A percentile compares a stretch with the other conserved stretches of the same genome.
Conservation (phyloP, 1,139 yeast genomes). For the Debaryomyces robertsiae region DNA sequence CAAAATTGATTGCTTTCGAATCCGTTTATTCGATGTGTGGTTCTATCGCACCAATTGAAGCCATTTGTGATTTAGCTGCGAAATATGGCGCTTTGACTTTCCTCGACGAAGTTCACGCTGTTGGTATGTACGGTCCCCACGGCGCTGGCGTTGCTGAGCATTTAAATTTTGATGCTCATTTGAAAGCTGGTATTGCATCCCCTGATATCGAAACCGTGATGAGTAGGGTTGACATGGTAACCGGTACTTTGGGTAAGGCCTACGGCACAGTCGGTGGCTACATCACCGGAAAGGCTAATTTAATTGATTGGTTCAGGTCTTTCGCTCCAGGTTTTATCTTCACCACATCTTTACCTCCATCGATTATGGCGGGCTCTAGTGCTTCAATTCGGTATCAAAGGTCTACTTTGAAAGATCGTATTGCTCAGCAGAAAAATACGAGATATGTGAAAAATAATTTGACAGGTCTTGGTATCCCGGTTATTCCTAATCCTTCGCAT, state of each 20-base stretch:
- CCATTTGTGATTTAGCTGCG: constrained; percentile 93
- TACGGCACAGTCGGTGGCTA: constrained; percentile 98
- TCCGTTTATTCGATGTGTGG: constrained; percentile 99
- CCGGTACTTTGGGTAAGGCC: constrained; percentile 97
- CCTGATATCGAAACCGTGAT: constrained; percentile 58
- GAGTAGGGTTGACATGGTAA: constrained; percentile 92
- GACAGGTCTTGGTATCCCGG: constrained; percentile 79
- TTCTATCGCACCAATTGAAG: constrained; percentile 89
- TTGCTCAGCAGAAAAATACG: constrained; percentile 82
- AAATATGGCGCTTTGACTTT: constrained; percentile 97
- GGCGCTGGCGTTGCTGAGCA: constrained; percentile 99
- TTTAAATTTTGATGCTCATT: constrained; percentile 80
- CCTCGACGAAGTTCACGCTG: constrained; percentile 98
- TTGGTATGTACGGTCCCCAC: constrained; percentile 98
- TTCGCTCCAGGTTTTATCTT: constrained; percentile 97
- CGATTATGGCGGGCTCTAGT: constrained; percentile 95
- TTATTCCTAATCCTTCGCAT: constrained; percentile 96
- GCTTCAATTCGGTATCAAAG: constrained; percentile 87
- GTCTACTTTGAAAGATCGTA: constrained; percentile 73
- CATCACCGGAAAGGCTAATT: constrained; percentile 80
- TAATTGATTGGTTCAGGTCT: constrained; percentile 95
- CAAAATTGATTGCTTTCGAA: constrained; percentile 96
- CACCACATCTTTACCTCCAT: constrained; percentile 94
- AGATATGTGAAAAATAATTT: constrained; percentile 79
- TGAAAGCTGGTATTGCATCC: constrained; percentile 64